Base-by-base conservation (phyloP, 257 asterid genomes). In the Prunella vulgaris region DNA sequence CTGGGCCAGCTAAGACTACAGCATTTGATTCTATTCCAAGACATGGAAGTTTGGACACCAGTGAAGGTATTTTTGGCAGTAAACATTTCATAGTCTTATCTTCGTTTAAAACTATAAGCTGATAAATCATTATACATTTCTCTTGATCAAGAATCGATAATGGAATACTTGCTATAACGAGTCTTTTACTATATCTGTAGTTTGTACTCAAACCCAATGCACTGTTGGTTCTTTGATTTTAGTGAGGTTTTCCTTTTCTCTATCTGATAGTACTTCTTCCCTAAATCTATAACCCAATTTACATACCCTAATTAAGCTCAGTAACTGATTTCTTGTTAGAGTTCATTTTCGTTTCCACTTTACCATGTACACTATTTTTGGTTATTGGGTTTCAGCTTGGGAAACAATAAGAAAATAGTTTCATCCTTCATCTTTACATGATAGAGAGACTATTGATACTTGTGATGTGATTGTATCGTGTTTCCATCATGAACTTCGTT, bases 1-100 rank as follows among this genome's bases (percentile, higher is more conserved):
- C 59, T 56, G 84, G 80, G 35, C 74, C 60, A 24, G 74, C 66
- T 35, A 82, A 85, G 65, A 75, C n/a, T n/a, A n/a, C n/a, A n/a
- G n/a, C n/a, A n/a, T n/a, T n/a, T n/a, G n/a, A 83, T 54, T 70
- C 85, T 5, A 74, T 79, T 15, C 42, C 71, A 5, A 77, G 82
- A 68, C 84, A 62, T 10, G 89, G 83, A 76, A 82, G 92, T 70
- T 24, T 30, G 27, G 40, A 46, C 20, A 44, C 64, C 33, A 61
- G 64, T 33, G 30, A 71, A 71, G 42, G 44, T 60, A 60, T 60
- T 33, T 33, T 61, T 25, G 0, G 17, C 35, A 18, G 62, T 62
- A n/a, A 12, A 25, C 17, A 37, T 52, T 68, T 68, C n/a, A n/a
- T 27, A 15, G 12, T 42, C 49, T 63, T 37, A 15, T 18, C 10